phyloP scores from a whole-genome alignment of 257 asterid species.

The Solanum dulcamara region DNA sequence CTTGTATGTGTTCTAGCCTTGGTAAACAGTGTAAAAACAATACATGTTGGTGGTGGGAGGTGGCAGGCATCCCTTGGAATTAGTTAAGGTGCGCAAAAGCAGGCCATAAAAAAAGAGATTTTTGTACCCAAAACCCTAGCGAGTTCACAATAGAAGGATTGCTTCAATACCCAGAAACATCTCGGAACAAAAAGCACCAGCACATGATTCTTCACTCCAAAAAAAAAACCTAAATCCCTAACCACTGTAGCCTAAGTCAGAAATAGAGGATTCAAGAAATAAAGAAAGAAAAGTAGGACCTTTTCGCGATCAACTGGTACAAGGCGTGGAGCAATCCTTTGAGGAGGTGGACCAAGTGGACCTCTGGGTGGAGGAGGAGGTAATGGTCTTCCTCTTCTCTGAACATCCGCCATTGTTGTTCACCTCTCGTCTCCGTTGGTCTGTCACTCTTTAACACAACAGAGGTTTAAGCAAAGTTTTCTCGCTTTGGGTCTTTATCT shows the following conservation, averaged over 20 bases:
- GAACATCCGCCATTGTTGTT: not conserved
- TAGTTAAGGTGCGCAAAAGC: too few species aligned
- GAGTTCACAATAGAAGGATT: not conserved
- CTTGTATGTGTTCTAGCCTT: too few species aligned
- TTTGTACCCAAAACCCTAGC: not conserved
- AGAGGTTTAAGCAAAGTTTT: not conserved
- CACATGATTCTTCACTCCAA: not conserved
- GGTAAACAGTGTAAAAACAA: too few species aligned
- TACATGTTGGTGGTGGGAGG: too few species aligned
- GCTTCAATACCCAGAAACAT: not conserved
- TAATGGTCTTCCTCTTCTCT: not conserved
- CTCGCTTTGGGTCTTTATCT: not conserved
- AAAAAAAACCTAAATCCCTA: not conserved
- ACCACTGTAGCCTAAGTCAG: not conserved
- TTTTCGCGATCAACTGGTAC: not conserved
- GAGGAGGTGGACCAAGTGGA: not conserved
- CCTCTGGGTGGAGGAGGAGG: not conserved
- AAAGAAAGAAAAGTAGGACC: not conserved
- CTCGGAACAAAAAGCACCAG: not conserved
- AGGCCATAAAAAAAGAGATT: too few species aligned
- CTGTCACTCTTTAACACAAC: not conserved
- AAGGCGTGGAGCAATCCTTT: not conserved
- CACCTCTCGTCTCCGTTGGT: not conserved
- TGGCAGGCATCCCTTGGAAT: too few species aligned
- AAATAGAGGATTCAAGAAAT: not conserved